Evolutionary conservation across 371 early-diverging fungal species (phyloP), one percentile per base, ranked within the genome.

Genomic region (Lichtheimia corymbifera): DNA sequence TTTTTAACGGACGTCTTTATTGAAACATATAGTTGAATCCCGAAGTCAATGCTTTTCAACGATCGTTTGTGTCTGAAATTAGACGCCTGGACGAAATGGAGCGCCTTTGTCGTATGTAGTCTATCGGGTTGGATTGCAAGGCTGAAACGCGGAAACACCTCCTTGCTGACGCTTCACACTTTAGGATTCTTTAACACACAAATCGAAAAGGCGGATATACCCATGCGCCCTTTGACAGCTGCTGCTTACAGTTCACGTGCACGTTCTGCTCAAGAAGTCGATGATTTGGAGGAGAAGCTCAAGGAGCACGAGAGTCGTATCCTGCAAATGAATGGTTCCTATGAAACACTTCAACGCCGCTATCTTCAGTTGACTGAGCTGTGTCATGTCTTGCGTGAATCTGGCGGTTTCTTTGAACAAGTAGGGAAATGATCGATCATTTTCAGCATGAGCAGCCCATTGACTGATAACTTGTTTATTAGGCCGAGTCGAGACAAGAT

Each of bases 11-110:
- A 15, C 43, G 5, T 50, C 86, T 91, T 18, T 95, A 92, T 35
- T 35, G 6, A 9, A 35, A 35, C 2, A 9, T 67, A 91, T 65
- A 92, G 93, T 82, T 97, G 58, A 97, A 98, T 77, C 87, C 93
- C 44, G 90, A 93, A 43, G 92, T 93, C 35, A 97, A 93, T 74
- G 96, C 97, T 24, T 98, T 98, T 70, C 97, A 97, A 78, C 89
- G 99, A 42, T 88, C 95, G n/a, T 97, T 96, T 76, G 97, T 95
- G 24, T 80, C 78, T 50, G 95, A 95, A 67, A 94, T 97, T 65
- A 80, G 95, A 59, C 84, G 95, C 50, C 82, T 94, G 44, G 95
- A 96, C 68, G 97, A 97, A 67, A 88, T 96, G 87, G 96, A 96
- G 73, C 83, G 97, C 64, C 91, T 89, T 71, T 83, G 96, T 65